Evolutionary conservation across 192 early-diverging fungal species (phyloP), one percentile per base, ranked within the genome.

Genomic region (Ramicandelaber brevisporus): DNA sequence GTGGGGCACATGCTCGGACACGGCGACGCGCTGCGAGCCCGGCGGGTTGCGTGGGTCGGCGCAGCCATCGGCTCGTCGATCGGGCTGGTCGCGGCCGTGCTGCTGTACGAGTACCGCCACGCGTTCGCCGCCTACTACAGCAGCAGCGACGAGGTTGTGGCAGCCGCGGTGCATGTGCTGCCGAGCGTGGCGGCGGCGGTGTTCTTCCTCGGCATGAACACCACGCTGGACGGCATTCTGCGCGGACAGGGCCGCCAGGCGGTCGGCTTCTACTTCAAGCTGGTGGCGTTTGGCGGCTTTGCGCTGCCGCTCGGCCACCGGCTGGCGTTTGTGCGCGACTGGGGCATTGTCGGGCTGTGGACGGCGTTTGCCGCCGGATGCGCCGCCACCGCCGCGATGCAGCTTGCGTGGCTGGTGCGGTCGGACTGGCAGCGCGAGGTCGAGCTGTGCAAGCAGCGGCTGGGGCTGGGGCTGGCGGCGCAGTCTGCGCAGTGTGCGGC

Each of bases 1-100:
- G 63, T 92, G 11, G 87, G 76, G 18, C 64, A 73, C 34, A 44
- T 74, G 6, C 44, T 78, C 5, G 78, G 78, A n/a, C 54, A 58
- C 14, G 57, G 40, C 14, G 55, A 55, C 20, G 34, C 60, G 9
- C 34, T 44, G 12, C 53, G 56, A 15, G 68, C 71, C 8, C 44
- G 47, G 29, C 33, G 61, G 19, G 36, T 68, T 0, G 42, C 58
- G 5, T 41, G 46, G 3, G 44, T 59, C 2, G 61, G 52, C 2
- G 36, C 81, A 6, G 23, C 57, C 0, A 37, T 65, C 11, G 34
- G 54, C 1, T 31, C 68, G 2, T 50, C 70, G 6, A 43, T 66
- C 18, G 56, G 57, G 10, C 20, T 48, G 8, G 26, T 63, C 30
- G 65, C 55, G 34, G 53, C 59, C 0, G 4, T 45, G 0, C 40